Base-by-base conservation (phyloP, 208 protist species). In the Chromosphaera perkinsii region DNA sequence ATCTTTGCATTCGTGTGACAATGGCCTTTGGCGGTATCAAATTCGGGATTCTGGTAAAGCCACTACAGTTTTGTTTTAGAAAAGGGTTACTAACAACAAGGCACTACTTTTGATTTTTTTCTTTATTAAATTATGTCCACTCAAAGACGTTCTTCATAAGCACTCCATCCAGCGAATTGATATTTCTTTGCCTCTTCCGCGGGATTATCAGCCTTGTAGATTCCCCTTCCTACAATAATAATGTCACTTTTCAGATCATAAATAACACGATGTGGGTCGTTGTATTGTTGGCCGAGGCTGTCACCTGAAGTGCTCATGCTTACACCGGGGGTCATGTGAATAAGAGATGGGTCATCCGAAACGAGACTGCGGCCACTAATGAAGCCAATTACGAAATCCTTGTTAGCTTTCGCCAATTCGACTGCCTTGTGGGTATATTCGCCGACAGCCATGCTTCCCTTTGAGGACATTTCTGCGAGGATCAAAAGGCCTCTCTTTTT, bases 181-280 rank as follows among this genome's bases (percentile, higher is more conserved):
- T 63, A 63, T 20, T 45, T 27, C 26, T 63, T 17, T 12, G 57
- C 57, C 20, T 31, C 37, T 49, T 10, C 57, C 14, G 27, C 29
- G 27, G 7, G n/a, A 31, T 63, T 1, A 12, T 22, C 24, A 20
- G 57, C 35, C 5, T 51, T 51, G 37, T 63, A 63, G 12, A 90
- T 80, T 51, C 84, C 85, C 48, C 85, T 65, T 24, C 85, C 85
- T 0, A 90, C 85, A 40, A 87, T 86, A 55, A 88, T 85, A 1
- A 90, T 65, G 61, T 90, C 85, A 40, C 75, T 77, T 24, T 69
- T 67, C 10, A 48, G 27, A 32, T 71, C 65, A 14, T 51, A 32
- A 39, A 89, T 67, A 3, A 89, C 72, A 29, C 61, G 42, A 3
- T 82, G 63, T 27, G 84, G 84, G 3, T 82, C 84, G 55, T 81